A percentile compares a stretch with the other conserved stretches of the same genome.
Evolutionary conservation across 2,329 filamentous ascomycete species (phyloP).

Genomic region (Cladosporium velox): DNA sequence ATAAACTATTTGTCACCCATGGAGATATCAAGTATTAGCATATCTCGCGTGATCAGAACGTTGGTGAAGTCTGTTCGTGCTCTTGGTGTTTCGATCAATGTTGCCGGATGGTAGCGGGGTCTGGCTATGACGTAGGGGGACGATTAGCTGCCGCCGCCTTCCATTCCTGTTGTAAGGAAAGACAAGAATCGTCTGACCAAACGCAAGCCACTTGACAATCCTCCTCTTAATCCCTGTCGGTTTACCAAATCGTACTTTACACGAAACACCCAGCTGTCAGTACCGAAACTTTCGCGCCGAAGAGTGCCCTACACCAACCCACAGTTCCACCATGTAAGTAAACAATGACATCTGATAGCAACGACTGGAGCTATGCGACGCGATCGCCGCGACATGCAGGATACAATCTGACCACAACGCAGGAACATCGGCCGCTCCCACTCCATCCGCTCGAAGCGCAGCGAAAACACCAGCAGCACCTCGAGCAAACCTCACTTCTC

Average conservation of each 20-base stretch:
- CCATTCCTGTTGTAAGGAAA: background rate
- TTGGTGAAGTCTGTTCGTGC: background rate
- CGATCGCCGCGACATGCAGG: background rate
- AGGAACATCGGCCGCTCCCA: conserved; percentile 59
- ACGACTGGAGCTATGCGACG: background rate
- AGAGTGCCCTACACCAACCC: background rate
- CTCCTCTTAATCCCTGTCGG: background rate
- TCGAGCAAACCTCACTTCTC: conserved; percentile 66
- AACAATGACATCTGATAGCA: conserved; percentile 16
- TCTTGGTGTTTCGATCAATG: background rate
- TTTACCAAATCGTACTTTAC: background rate
- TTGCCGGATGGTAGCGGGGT: background rate
- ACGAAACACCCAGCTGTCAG: background rate
- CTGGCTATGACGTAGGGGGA: background rate
- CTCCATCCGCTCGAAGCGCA: conserved; percentile 67
- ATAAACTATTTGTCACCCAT: background rate
- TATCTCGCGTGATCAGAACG: background rate
- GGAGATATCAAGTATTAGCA: background rate
- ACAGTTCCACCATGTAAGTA: conserved; percentile 14
- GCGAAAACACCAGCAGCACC: conserved; percentile 49
- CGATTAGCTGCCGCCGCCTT: background rate
- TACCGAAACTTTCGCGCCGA: background rate
- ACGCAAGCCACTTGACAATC: background rate
- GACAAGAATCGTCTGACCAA: background rate
- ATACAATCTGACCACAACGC: background rate